Conservation (phyloP, 1,139 yeast genomes). For the Blastobotrys malaysiensis region DNA sequence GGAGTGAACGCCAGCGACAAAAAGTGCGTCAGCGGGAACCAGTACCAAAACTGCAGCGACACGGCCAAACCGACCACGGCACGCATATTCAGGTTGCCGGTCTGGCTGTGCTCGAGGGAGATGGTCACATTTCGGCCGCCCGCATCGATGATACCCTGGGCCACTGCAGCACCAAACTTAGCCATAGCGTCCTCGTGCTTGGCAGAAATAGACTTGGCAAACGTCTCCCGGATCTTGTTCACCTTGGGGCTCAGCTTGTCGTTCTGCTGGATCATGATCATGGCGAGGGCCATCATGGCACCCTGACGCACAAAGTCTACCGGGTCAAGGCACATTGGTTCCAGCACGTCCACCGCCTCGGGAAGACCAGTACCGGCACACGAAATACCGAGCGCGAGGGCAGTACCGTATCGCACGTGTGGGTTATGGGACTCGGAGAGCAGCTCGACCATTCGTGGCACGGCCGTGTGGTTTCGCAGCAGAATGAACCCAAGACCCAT, state of each 20-base stretch:
- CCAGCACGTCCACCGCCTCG: constrained; percentile 86
- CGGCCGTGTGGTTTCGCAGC: constrained; percentile 85
- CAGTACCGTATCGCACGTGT: constrained; percentile 97
- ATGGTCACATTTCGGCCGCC: constrained; percentile 99
- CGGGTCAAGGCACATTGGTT: constrained; percentile 88
- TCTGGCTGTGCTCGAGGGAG: constrained; percentile 81
- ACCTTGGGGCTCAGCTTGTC: constrained; percentile 81
- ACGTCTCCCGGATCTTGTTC: constrained; percentile 64
- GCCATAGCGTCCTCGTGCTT: constrained; percentile 97
- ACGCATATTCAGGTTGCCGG: constrained; percentile 83
- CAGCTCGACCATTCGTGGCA: constrained; percentile 91
- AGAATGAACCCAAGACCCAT: constrained; percentile 89
- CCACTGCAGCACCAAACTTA: constrained; percentile 93
- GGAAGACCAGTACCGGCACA: constrained; percentile 93
- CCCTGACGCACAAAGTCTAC: constrained; percentile 98
- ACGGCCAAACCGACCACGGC: constrained; percentile 90
- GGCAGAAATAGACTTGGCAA: constrained; percentile 69
- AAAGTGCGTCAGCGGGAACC: constrained; percentile 97
- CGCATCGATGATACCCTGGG: constrained; percentile 97
- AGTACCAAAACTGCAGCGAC: constrained; percentile 94
- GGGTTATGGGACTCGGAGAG: constrained; percentile 94
- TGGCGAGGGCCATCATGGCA: constrained; percentile 85
- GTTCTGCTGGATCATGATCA: constrained; percentile 91
- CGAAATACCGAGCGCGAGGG: constrained; percentile 92
- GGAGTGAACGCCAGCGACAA: constrained; percentile 89